Base-by-base conservation (phyloP, 108 stramenopile genomes). In the Skeletonema marinoi region DNA sequence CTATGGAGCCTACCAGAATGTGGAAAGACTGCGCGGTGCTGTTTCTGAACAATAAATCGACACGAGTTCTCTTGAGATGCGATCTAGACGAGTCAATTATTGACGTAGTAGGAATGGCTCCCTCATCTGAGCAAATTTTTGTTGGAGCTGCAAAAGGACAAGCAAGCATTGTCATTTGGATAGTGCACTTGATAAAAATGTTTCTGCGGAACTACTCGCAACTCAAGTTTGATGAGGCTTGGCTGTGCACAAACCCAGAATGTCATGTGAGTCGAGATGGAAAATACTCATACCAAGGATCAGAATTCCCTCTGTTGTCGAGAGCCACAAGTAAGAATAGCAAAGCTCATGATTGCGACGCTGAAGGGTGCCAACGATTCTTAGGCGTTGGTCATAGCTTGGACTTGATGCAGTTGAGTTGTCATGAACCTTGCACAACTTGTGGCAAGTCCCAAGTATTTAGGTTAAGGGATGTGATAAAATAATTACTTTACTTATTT, bases 331-430 rank as follows among this genome's bases (percentile, higher is more conserved):
- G 19, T 9, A 56, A 12, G 19, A 25, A 32, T 16, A 42, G 35
- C 19, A 33, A 32, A 32, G 6, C 41, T 56, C 71, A 73, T 50
- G 71, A 73, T 39, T 73, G 71, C n/a, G 32, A 73, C 32, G 62
- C 62, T 64, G 71, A 73, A 64, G 71, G 71, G n/a, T 73, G 71
- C 42, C 61, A 42, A 60, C 19, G 62, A 48, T 73, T 73, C 25
- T 32, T 73, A n/a, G 71, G 71, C 3, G 33, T 21, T 1, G 71
- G 71, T 2, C 71, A 73, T 8, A 41, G 60, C 16, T 41, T 73
- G 12, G 62, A 73, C 17, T 6, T 41, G 9, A 73, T 73, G 62
- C 30, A 73, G 32, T 50, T 64, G 42, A 42, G 17, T 50, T 5
- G 62, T 50, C 11, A n/a, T 0, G 62, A n/a, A 3, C 19, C 35